A percentile compares a stretch with the other conserved stretches of the same genome.
Evolutionary conservation across 768 basidiomycete species (phyloP).

Genomic region (Leccinum uliginosum): DNA sequence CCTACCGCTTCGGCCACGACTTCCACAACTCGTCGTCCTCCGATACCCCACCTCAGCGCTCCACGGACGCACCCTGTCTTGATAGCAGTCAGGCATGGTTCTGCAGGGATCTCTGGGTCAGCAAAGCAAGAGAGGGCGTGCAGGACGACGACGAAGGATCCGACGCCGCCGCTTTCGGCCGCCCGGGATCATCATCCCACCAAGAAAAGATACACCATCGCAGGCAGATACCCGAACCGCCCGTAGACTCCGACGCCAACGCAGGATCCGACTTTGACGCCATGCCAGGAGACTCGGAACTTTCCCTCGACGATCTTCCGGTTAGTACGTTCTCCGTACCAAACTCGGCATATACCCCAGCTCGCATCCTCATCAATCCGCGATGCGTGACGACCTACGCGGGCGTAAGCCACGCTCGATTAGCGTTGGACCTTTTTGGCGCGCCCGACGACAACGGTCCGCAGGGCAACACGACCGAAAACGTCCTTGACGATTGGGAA

Average conservation of each 20-base stretch:
- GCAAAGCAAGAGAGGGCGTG: constrained; percentile 73
- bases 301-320: constrained; percentile 26
- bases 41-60: constrained; percentile 49
- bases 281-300: constrained; percentile 64
- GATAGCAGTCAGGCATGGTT: constrained; percentile 99
- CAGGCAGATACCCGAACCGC: constrained; percentile 27
- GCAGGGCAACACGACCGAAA: constrained; percentile 50
- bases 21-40: constrained; percentile 76
- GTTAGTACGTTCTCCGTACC: constrained; percentile 59
- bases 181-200: constrained; percentile 19
- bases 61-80: constrained; percentile 81
- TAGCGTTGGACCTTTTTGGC: constrained; percentile 93
- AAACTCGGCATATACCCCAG: constrained; percentile 83
- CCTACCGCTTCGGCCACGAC: constrained; percentile 77
- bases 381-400: constrained; percentile 98
- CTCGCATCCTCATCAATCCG: constrained; percentile 92
- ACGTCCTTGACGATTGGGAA: constrained; percentile 92
- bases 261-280: constrained; percentile 87
- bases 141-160: constrained; percentile 46
- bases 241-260: constrained; percentile 67
- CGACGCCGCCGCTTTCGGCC: constrained; percentile 14
- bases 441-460: constrained; percentile 58
- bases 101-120: constrained; percentile 95
- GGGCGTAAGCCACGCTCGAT: constrained; percentile 91
- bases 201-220: constrained; percentile 25